A percentile compares a stretch with the other conserved stretches of the same genome.
phyloP scores from a whole-genome alignment of 805 yeast species.

The Myxozyma monticola region DNA sequence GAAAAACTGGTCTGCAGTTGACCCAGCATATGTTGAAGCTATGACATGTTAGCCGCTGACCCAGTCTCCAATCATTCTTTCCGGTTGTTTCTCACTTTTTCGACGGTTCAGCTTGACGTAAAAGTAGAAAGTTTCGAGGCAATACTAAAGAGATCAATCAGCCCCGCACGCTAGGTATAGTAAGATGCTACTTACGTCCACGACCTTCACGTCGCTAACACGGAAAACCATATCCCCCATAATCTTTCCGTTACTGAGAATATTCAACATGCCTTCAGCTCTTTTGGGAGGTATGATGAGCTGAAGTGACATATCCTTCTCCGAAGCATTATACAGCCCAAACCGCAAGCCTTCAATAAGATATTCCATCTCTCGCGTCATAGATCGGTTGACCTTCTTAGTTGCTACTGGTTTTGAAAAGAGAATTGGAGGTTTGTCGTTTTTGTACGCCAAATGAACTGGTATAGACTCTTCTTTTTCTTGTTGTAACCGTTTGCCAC shows the following conservation, averaged over 20 bases:
- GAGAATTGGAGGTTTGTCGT: too few species aligned
- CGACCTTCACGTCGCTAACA: neutral
- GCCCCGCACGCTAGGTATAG: neutral
- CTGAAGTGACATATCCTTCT: neutral
- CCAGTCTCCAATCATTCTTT: too few species aligned
- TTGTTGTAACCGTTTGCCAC: neutral
- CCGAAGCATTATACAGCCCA: slow-evolving; percentile 9
- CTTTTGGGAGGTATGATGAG: slow-evolving; percentile 15
- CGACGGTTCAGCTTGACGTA: slow-evolving; percentile 17
- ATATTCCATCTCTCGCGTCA: too few species aligned
- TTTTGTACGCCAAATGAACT: neutral
- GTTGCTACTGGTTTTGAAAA: too few species aligned
- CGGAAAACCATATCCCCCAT: slow-evolving; percentile 8
- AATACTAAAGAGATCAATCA: slow-evolving; percentile 8
- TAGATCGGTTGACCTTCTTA: too few species aligned
- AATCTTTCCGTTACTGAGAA: neutral
- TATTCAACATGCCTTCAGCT: slow-evolving; percentile 8
- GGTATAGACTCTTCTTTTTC: neutral
- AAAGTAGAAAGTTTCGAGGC: slow-evolving; percentile 9
- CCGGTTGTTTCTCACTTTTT: slow-evolving; percentile 2
- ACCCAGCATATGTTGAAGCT: slow-evolving; percentile 7
- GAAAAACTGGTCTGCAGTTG: slow-evolving; percentile 11
- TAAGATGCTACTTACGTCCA: slow-evolving; percentile 3
- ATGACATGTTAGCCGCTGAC: neutral
- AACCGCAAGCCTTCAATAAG: slow-evolving; percentile 6